Conservation (phyloP, 257 asterid genomes). For the Marsdenia floribunda region DNA sequence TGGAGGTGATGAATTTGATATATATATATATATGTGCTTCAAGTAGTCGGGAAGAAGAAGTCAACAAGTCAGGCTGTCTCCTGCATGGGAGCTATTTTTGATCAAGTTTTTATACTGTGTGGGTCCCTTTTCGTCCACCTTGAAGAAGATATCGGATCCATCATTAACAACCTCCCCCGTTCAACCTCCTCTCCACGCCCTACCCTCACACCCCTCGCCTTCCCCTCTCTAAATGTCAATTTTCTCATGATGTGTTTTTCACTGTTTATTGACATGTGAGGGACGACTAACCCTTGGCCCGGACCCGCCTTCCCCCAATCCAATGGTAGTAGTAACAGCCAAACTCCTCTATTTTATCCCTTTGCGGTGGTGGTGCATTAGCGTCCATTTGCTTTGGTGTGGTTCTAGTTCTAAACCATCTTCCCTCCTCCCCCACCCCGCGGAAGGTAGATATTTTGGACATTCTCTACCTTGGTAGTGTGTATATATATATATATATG, state of each 20-base stretch:
- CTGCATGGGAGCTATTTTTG: slow-evolving; percentile 56
- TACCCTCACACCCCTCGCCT: too few relatives aligned
- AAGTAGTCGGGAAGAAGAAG: slow-evolving; percentile 15
- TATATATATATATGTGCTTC: neutral
- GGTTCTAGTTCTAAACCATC: neutral
- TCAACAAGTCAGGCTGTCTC: slow-evolving; percentile 60
- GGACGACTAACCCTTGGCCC: slow-evolving; percentile 5
- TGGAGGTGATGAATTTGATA: neutral
- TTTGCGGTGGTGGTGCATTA: neutral
- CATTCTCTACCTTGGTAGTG: too few relatives aligned
- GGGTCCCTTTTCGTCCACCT: slow-evolving; percentile 15
- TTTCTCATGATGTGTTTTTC: slow-evolving; percentile 16
- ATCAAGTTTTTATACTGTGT: slow-evolving; percentile 9
- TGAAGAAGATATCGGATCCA: slow-evolving; percentile 12
- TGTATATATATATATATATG: too few relatives aligned
- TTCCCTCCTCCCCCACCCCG: neutral
- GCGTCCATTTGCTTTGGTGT: neutral
- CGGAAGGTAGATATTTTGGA: neutral
- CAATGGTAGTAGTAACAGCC: neutral
- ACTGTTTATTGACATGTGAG: slow-evolving; percentile 17
- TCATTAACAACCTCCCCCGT: slow-evolving; percentile 9
- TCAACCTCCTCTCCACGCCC: neutral
- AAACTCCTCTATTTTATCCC: neutral
- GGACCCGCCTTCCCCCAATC: neutral
- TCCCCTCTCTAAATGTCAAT: slow-evolving; percentile 4